Evolutionary conservation across 1,139 yeast species (phyloP), one percentile per base, ranked within the genome.

Genomic region (Magnusiomyces clavatus): DNA sequence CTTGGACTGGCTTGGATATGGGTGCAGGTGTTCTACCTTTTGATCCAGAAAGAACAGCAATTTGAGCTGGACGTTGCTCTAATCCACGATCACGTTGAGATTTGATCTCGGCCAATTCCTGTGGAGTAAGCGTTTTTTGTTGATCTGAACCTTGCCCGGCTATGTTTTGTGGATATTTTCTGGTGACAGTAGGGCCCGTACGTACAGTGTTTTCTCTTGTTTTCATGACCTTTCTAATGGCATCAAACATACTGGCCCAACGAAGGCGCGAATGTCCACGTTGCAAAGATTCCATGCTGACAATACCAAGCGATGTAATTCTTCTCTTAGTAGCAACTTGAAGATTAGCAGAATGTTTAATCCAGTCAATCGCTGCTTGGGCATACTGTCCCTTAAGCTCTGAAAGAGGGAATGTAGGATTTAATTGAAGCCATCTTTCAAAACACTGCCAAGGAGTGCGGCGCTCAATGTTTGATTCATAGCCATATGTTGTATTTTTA

Each of bases 391-490:
- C 98, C 61, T 87, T 83, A 81, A 92, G 80, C 61, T 92, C 97
- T 24, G 82, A 74, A 54, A 87, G 79, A 57, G 86, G 94, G 61
- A 88, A 89, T 56, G 82, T 82, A 54, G 92, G 97, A 61, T 88
- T 89, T 57, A 94, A 74, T 69, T 92, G 98, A 56, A 89, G 85
- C 73, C 94, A 92, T 57, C 98, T 74, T 67, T 92, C 98, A 72
- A 92, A 92, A 65, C 97, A 92, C 65, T 90, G 97, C 98, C 98
- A 92, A 0, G 98, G 95, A 0, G 97, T 92, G 63, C 98, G 77
- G 61, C 97, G 77, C 67, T 92, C 97, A 54, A 89, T 87, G 59
- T 86, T 89, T 0, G 97, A 86, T 43, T 82, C 80, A 65, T 87
- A 87, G 14, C 83, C 80, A 63, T 76, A 74, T 0, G 86, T 79